phyloP scores from a whole-genome alignment of 208 protist species.

The Strigomonas oncopelti region DNA sequence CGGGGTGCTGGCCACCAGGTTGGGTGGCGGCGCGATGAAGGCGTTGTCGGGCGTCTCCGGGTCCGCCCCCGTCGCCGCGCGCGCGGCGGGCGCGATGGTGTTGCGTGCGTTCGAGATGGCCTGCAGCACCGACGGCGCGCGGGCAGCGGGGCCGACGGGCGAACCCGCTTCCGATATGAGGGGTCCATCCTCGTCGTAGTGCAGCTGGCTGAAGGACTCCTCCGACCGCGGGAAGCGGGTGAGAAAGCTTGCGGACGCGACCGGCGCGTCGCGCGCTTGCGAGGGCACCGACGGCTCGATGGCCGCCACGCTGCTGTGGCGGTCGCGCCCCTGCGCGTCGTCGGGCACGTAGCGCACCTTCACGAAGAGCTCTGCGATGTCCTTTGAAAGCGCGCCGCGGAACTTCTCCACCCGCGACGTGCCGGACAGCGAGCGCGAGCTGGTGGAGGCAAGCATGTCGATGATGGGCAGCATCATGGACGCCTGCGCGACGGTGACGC shows the following conservation, averaged over 20 bases:
- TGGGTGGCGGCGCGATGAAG: too few species aligned
- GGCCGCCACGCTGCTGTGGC: too few species aligned
- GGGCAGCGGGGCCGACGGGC: not conserved
- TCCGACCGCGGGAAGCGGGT: not conserved
- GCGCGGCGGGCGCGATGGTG: too few species aligned
- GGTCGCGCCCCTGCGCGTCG: not conserved
- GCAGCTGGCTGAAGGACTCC: not conserved
- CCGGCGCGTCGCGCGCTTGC: not conserved
- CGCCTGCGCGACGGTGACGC: slow-evolving; percentile 3
- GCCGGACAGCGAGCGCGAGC: not conserved
- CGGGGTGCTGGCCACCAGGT: not conserved
- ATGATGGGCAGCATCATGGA: slow-evolving; percentile 11
- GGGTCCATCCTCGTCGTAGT: not conserved
- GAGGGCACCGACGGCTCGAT: not conserved
- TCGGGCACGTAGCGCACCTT: not conserved
- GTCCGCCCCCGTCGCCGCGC: too few species aligned
- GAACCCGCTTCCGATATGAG: not conserved
- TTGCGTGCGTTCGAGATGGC: not conserved
- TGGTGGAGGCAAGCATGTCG: slow-evolving; percentile 1
- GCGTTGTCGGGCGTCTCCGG: too few species aligned
- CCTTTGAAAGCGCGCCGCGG: not conserved
- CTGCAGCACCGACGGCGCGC: not conserved
- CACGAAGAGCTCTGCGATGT: not conserved
- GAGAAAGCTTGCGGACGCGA: not conserved
- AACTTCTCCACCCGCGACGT: not conserved